These are phyloP conservation scores for Zopfia rhizophila DNA, from an alignment of 2,329 filamentous ascomycete species.

Conservation along the genomic window DNA sequence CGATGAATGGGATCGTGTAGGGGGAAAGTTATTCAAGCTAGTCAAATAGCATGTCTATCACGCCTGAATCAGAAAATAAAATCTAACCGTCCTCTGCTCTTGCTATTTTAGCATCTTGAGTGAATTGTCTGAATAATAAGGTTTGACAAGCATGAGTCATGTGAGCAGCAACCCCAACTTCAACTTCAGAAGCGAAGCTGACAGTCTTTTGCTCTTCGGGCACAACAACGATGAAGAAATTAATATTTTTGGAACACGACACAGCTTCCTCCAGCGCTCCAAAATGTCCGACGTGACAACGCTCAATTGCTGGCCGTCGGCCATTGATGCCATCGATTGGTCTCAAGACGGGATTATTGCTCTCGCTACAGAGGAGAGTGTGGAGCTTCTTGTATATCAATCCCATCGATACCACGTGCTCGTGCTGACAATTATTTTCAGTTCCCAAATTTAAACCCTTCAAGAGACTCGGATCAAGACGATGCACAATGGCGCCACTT, in stretches of 20 bases:
- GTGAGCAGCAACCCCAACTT: no score
- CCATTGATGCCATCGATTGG: conserved; percentile 66
- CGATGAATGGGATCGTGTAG: conserved; percentile 89
- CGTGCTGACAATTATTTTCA: conserved; percentile 23
- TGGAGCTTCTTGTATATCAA: conserved; percentile 60
- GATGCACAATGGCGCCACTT: conserved; percentile 49
- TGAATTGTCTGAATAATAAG: no score
- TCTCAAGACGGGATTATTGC: conserved; percentile 68
- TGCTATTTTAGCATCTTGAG: no score
- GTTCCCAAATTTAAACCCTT: conserved; percentile 47
- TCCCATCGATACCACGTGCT: conserved; percentile 11
- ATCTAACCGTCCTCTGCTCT: no score
- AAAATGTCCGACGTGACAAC: conserved; percentile 48
- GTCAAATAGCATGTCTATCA: no score
- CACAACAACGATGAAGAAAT: no score
- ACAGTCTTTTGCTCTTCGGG: no score
- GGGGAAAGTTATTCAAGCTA: conserved; percentile 71
- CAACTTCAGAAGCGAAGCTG: no score
- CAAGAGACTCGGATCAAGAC: conserved; percentile 39
- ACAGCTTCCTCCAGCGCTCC: neutral
- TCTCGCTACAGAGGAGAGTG: conserved; percentile 64
- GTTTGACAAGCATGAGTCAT: no score
- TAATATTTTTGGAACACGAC: no score
- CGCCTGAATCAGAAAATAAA: no score
- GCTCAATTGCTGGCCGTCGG: conserved; percentile 60